Evolutionary conservation across 331 rosid species (phyloP).

Genomic region (Phaseolus coccineus): DNA sequence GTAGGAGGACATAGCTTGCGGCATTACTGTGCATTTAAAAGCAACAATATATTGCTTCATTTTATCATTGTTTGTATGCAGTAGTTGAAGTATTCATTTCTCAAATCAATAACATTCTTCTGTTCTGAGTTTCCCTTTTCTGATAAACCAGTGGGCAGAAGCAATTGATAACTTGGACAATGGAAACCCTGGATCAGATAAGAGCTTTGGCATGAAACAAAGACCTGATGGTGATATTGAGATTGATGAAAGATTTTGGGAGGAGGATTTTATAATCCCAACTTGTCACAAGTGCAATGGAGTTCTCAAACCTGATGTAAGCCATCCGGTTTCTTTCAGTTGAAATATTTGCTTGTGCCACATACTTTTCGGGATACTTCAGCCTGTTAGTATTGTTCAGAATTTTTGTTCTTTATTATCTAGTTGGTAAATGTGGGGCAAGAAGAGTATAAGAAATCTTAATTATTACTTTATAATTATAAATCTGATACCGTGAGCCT

Average conservation of each 20-base stretch:
- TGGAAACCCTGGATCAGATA: conserved; percentile 78
- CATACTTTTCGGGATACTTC: conserved; percentile 23
- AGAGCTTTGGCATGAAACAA: conserved; percentile 96
- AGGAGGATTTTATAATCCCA: conserved; percentile 85
- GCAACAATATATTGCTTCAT: conserved; percentile 1
- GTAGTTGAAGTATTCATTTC: conserved; percentile 31
- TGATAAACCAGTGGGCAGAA: conserved; percentile 80
- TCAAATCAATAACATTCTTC: not conserved
- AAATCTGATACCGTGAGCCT: not conserved
- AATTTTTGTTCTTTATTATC: conserved; percentile 14
- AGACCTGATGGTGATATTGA: conserved; percentile 99
- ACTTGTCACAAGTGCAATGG: conserved; percentile 84
- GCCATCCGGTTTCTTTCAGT: conserved; percentile 44
- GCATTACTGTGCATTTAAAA: conserved; percentile 12
- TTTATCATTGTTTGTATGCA: conserved; percentile 6
- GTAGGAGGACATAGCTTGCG: not conserved
- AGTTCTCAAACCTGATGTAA: conserved; percentile 94
- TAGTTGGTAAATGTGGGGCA: conserved; percentile 20
- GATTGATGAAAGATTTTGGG: conserved; percentile 95
- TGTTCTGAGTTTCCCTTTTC: conserved; percentile 34
- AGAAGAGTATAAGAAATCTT: not conserved
- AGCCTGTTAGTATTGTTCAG: not conserved
- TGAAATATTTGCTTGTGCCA: conserved; percentile 11
- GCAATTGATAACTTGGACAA: conserved; percentile 82
- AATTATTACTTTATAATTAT: conserved; percentile 4